Percentiles rank a stretch among this genome's conserved stretches.
Evolutionary conservation across 805 yeast genomes (phyloP).

Genomic region (Cyberlindnera americana): DNA sequence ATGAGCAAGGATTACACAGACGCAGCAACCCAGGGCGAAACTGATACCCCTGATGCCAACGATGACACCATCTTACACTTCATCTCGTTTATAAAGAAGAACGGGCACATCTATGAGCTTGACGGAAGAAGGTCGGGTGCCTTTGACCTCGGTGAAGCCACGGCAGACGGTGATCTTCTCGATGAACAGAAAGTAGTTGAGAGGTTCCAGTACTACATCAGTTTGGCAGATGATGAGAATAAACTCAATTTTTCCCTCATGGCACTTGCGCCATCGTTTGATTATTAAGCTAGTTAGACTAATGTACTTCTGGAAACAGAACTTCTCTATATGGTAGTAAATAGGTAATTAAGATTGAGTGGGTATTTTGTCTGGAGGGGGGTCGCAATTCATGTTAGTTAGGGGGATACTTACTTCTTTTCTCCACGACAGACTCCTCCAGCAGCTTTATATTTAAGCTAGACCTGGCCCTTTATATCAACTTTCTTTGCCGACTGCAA

Average conservation of each 20-base stretch:
- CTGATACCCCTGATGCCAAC: constrained; percentile 61
- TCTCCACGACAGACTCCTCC: no score
- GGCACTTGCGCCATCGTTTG: constrained; percentile 63
- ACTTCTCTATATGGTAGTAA: not conserved
- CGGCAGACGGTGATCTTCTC: constrained; percentile 43
- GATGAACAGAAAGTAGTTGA: constrained; percentile 45
- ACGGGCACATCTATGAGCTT: constrained; percentile 68
- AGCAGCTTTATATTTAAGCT: no score
- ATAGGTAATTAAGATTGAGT: not conserved
- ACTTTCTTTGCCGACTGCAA: constrained; percentile 48
- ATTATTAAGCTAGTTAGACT: no score
- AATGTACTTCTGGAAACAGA: no score
- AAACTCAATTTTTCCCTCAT: constrained; percentile 68
- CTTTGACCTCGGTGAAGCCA: constrained; percentile 47
- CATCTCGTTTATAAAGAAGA: constrained; percentile 61
- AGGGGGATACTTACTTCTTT: no score
- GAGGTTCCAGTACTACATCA: constrained; percentile 66
- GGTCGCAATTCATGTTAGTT: not conserved
- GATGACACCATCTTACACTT: constrained; percentile 66
- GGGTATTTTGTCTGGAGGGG: not conserved
- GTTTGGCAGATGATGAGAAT: constrained; percentile 54
- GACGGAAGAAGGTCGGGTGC: constrained; percentile 89
- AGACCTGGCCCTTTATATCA: constrained; percentile 89
- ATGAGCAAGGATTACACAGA: constrained; percentile 43
- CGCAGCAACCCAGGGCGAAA: constrained; percentile 38